Base-by-base conservation (phyloP, 2,329 filamentous ascomycete species). In the Massarina eburnea region DNA sequence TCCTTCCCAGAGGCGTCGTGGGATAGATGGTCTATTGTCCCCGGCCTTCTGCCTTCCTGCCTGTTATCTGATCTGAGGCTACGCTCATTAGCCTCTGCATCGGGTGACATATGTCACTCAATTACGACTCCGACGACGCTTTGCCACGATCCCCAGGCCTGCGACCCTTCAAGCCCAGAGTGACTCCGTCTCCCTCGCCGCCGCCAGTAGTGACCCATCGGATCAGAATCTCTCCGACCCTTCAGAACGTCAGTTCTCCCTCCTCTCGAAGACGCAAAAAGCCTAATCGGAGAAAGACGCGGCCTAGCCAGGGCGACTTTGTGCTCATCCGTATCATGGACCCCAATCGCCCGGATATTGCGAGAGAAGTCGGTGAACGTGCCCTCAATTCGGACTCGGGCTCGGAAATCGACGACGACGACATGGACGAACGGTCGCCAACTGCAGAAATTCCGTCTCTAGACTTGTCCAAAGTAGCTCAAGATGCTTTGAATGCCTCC, bases 251-350 rank as follows among this genome's bases (percentile, higher is more conserved):
- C 71, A 57, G 66, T 76, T 45, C 70, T 72, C 58, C 62, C 68
- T 62, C 69, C 72, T 61, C 69, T 57, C 65, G 69, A 67, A 75
- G 74, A 64, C 76, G 75, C 62, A 66, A 66, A 46, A 59, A 53
- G 48, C 71, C 75, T 76, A 78, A 78, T 75, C 57, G 54, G 54
- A 73, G 65, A 59, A 82, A 81, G 79, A 71, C 77, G 51, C 75
- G 70, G 54, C 74, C 80, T 33, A 81, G 73, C 58, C 80, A 80
- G 63, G 82, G 80, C 58, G 83, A 88, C 78, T 81, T 77, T 57
- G 83, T 89, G 53, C 76, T 92, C 67, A 78, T 92, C 52, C 71
- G 74, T 46, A 76, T 78, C 66, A 78, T 91, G 73, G 81, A 75
- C 57, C 82, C 83, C 60, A 82, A 83, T 61, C 76, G 76, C 55